Conservation (phyloP, 345 rosid species). For the Eucalyptus rudis region DNA sequence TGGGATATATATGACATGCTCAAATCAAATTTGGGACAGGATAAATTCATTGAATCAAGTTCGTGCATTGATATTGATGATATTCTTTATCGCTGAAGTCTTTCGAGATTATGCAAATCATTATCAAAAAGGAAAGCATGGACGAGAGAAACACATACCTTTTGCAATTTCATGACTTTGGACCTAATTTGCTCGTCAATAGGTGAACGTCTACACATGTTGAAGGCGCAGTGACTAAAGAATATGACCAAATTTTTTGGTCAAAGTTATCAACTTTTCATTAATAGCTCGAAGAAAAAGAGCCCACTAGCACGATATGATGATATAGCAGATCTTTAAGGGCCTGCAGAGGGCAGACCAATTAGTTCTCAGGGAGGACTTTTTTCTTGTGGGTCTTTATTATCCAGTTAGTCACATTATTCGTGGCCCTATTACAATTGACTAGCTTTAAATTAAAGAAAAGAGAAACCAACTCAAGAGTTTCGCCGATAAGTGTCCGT, state of each 20-base stretch:
- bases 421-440: background rate
- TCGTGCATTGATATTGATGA: background rate
- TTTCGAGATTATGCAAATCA: background rate
- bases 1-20: background rate
- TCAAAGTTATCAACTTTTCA: background rate
- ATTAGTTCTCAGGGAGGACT: no score
- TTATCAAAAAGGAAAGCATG: background rate
- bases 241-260: background rate
- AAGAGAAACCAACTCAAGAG: no score
- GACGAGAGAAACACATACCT: background rate
- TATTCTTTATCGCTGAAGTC: background rate
- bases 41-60: background rate
- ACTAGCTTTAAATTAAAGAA: no score
- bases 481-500: no score
- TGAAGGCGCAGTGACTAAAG: background rate
- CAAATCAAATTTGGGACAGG: background rate
- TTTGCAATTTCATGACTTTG: background rate
- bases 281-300: background rate
- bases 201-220: background rate
- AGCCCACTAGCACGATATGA: background rate
- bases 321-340: background rate
- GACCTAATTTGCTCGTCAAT: background rate
- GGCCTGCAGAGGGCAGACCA: background rate
- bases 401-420: background rate
- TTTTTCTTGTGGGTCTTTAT: background rate